Conservation (phyloP, 192 early-diverging fungal genomes). For the Nowakowskiella sp. region DNA sequence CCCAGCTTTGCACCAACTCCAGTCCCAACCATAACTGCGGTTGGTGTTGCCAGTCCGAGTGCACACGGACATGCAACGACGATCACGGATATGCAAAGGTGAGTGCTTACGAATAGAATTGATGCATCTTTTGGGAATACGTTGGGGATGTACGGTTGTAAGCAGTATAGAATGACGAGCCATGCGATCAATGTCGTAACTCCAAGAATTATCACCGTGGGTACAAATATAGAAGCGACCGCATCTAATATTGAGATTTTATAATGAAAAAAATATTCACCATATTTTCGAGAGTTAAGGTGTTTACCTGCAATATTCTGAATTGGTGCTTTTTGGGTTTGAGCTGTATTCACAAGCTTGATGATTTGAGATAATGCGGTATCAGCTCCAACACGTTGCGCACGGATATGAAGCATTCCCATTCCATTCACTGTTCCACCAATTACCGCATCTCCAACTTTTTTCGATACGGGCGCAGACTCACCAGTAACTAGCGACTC, state of each 20-base stretch:
- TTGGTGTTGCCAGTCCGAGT: slow-evolving; percentile 90
- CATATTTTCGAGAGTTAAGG: no score
- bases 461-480: slow-evolving; percentile 68
- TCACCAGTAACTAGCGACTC: slow-evolving; percentile 98
- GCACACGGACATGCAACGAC: slow-evolving; percentile 98
- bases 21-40: slow-evolving; percentile 97
- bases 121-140: slow-evolving; percentile 19
- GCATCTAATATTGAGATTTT: no score
- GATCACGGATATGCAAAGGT: slow-evolving; percentile 87
- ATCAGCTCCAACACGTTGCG: slow-evolving; percentile 79
- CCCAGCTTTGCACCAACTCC: slow-evolving; percentile 92
- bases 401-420: slow-evolving; percentile 76
- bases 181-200: slow-evolving; percentile 69
- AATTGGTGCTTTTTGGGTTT: slow-evolving; percentile 91
- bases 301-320: slow-evolving; percentile 86
- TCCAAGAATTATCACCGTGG: slow-evolving; percentile 66
- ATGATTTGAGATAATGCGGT: slow-evolving; percentile 90
- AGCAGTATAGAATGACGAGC: slow-evolving; percentile 46
- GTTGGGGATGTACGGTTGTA: slow-evolving; percentile 13
- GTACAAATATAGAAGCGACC: slow-evolving; percentile 89
- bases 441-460: slow-evolving; percentile 57
- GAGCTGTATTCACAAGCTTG: slow-evolving; percentile 84
- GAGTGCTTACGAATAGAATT: slow-evolving; percentile 65
- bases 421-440: slow-evolving; percentile 93
- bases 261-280: neutral